These are phyloP conservation scores for Blastobotrys indianensis DNA, from an alignment of 1,139 yeast species.

Conservation along the genomic window DNA sequence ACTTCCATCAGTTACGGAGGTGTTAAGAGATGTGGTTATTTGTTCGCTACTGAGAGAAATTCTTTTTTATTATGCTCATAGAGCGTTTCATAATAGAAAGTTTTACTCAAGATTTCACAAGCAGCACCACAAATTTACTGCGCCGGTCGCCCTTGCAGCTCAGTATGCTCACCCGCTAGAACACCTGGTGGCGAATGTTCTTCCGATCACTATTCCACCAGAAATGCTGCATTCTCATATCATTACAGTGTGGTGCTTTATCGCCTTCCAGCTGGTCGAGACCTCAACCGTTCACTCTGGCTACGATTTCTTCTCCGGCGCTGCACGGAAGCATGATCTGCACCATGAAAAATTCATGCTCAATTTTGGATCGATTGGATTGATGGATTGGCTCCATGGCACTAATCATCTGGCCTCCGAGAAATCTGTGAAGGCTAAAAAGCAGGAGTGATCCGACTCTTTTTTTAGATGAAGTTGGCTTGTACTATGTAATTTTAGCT, in stretches of 20 bases:
- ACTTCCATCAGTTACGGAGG: conserved; percentile 16
- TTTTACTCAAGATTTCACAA: conserved; percentile 21
- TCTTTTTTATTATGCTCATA: conserved; percentile 21
- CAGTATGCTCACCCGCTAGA: conserved; percentile 23
- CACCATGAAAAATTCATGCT: conserved; percentile 24
- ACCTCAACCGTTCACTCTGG: conserved; percentile 24
- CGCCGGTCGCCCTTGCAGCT: conserved; percentile 23
- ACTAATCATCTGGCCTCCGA: conserved; percentile 12
- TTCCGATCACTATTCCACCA: conserved; percentile 21
- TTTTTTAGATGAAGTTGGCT: too few relatives aligned
- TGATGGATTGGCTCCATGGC: conserved; percentile 20
- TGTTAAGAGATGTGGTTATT: conserved; percentile 13
- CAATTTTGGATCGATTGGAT: conserved; percentile 21
- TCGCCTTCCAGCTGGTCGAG: conserved; percentile 19
- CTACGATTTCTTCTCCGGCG: conserved; percentile 19
- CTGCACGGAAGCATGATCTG: conserved; percentile 22
- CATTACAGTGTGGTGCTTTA: conserved; percentile 17
- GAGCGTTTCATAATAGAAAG: conserved; percentile 17
- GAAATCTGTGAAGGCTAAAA: background rate
- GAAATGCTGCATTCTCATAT: conserved; percentile 17
- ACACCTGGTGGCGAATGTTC: conserved; percentile 20
- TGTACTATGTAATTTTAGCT: too few relatives aligned
- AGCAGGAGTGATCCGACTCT: background rate
- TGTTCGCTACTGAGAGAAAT: conserved; percentile 18
- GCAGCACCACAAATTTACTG: conserved; percentile 23